Base-by-base conservation (phyloP, 2,329 filamentous ascomycete genomes). In the Cladosporium cucumerinum region DNA sequence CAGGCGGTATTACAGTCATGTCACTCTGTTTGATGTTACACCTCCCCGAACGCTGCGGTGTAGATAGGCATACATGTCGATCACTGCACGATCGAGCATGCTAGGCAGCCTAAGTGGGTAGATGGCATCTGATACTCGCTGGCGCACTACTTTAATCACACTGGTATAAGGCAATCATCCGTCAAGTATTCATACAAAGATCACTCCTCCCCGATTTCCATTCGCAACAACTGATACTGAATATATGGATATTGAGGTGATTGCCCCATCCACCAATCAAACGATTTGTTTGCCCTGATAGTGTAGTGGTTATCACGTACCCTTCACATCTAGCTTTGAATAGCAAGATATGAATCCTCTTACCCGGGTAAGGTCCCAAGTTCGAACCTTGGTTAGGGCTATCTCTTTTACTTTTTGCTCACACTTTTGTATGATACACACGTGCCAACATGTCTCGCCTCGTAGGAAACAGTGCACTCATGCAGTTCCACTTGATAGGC, bases 301-400 rank as follows among this genome's bases (percentile, higher is more conserved):
- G 59, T 61, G 59, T 61, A 61, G 59, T 28, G 59, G 59, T 49
- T 43, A 61, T 61, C 59, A 61, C 59, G 59, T 54, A 52, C 48
- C 59, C 59, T 61, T 61, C 59, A 61, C 59, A 61, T 46, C 57
- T 60, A 54, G 51, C 51, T 54, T 18, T 23, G 14, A 21, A 26
- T n/a, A 32, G 51, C 51, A 32, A 54, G 51, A 30, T 54, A 54
- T 54, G 51, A 54, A 39, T 32, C 32, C 39, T 36, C 23, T 32
- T 25, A 32, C 32, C 30, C 54, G 54, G 54, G 32, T 52, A 54
- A 61, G 59, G 59, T 61, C 59, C 59, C 48, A 30, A 51, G 59
- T 61, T 61, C 59, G 59, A 61, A 34, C 46, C 59, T 51, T 30
- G 48, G 59, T 28, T 36, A 30, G 32, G 52, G 59, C 59, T 61